Percentiles rank a stretch among this genome's conserved stretches.
These are phyloP conservation scores for Eutypella sp. DNA, from an alignment of 2,329 filamentous ascomycete species.

Conservation along the genomic window DNA sequence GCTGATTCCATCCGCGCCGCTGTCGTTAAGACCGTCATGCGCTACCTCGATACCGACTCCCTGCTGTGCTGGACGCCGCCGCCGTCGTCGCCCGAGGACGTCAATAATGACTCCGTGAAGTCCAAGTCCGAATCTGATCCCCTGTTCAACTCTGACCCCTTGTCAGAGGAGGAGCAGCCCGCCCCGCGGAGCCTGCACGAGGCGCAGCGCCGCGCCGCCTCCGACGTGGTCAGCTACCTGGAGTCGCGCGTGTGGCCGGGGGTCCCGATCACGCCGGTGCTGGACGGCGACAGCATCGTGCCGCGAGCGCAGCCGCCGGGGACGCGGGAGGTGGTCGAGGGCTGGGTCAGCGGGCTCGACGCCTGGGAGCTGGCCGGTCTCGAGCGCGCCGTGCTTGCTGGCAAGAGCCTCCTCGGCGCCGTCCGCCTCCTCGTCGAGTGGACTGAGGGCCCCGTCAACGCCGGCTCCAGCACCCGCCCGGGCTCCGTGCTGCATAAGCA, in stretches of 20 bases:
- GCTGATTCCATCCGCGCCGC: constrained; percentile 45
- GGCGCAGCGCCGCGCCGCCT: constrained; percentile 64
- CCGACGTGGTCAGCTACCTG: constrained; percentile 67
- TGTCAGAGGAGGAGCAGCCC: neutral
- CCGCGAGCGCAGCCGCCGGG: constrained; percentile 67
- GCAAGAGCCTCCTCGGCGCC: constrained; percentile 79
- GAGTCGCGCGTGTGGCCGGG: constrained; percentile 77
- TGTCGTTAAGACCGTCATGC: constrained; percentile 66
- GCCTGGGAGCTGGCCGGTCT: constrained; percentile 81
- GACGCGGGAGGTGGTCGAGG: constrained; percentile 71
- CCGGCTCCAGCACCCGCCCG: constrained; percentile 37
- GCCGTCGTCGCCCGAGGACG: constrained; percentile 13
- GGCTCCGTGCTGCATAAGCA: neutral
- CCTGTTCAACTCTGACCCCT: neutral
- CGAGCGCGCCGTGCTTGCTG: constrained; percentile 76
- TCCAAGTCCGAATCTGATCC: neutral
- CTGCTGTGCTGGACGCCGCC: constrained; percentile 80
- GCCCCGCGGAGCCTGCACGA: constrained; percentile 58
- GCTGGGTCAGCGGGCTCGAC: constrained; percentile 69
- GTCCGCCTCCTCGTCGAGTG: constrained; percentile 78
- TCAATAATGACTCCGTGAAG: neutral
- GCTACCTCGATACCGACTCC: constrained; percentile 88
- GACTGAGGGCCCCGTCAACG: constrained; percentile 65
- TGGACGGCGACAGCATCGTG: constrained; percentile 73
- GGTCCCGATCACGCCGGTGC: constrained; percentile 69